Evolutionary conservation across 345 rosid species (phyloP).

Genomic region (Garcia nutans): DNA sequence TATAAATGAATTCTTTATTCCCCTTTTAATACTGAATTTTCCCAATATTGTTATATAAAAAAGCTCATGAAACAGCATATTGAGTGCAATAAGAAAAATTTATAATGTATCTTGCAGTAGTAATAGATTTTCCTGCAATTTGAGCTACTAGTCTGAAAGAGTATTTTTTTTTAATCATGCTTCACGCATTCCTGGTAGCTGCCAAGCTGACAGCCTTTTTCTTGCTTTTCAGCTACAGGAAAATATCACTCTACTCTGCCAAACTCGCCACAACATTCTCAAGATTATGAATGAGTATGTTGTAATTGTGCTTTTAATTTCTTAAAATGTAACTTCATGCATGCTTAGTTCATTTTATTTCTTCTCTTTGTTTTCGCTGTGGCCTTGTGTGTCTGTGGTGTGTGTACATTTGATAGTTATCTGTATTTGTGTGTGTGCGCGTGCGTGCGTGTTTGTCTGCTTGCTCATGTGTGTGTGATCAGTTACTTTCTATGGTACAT

Average conservation of each 20-base stretch:
- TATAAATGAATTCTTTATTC: neutral
- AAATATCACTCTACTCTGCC: constrained; percentile 41
- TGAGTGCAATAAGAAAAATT: neutral
- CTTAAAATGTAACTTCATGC: neutral
- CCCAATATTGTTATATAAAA: neutral
- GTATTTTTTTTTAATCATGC: neutral
- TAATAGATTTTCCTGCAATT: constrained; percentile 3
- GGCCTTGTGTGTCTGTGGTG: neutral
- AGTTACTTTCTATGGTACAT: neutral
- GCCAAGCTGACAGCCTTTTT: constrained; percentile 2
- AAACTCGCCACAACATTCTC: constrained; percentile 38
- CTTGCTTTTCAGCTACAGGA: constrained; percentile 40
- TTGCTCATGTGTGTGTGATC: neutral
- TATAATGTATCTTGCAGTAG: neutral
- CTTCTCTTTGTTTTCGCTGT: neutral
- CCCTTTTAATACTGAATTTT: neutral
- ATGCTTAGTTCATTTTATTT: neutral
- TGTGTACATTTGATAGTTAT: neutral
- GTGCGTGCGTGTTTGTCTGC: neutral
- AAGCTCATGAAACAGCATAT: neutral
- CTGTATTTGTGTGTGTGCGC: neutral
- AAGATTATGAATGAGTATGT: constrained; percentile 44
- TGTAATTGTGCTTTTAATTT: constrained; percentile 13
- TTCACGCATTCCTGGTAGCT: constrained; percentile 7
- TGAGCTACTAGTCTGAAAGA: neutral